Evolutionary conservation across 805 yeast genomes (phyloP).

Genomic region (Lachancea thermotolerans): DNA sequence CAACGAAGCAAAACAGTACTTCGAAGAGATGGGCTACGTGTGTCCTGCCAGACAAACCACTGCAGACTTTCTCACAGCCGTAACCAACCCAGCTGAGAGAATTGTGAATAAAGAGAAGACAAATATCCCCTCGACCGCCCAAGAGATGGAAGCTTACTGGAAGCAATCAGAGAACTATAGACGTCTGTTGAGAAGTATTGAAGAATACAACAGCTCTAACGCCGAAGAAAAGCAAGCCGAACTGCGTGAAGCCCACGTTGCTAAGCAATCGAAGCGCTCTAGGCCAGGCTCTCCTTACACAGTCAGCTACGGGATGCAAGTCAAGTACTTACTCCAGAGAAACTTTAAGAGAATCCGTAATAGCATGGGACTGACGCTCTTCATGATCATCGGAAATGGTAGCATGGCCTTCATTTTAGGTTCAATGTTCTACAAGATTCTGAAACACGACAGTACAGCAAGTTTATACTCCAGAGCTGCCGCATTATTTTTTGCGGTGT

Average conservation of each 20-base stretch:
- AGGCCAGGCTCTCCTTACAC: constrained; percentile 47
- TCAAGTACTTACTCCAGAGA: constrained; percentile 40
- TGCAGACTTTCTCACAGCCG: constrained; percentile 63
- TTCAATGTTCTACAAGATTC: constrained; percentile 51
- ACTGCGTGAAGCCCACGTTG: constrained; percentile 38
- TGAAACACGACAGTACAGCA: constrained; percentile 31
- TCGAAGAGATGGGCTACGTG: constrained; percentile 56
- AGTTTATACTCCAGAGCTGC: constrained; percentile 54
- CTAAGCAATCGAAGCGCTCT: constrained; percentile 44
- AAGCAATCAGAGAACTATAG: constrained; percentile 39
- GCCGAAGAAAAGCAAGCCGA: constrained; percentile 16
- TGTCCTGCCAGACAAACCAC: constrained; percentile 63
- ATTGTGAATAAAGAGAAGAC: constrained; percentile 28
- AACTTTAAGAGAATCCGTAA: constrained; percentile 44
- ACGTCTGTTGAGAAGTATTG: constrained; percentile 40
- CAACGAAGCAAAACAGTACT: constrained; percentile 47
- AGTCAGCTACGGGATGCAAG: constrained; percentile 46
- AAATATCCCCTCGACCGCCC: constrained; percentile 53
- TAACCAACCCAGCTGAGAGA: constrained; percentile 63
- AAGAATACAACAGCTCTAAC: constrained; percentile 31
- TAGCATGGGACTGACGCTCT: constrained; percentile 42
- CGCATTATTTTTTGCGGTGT: constrained; percentile 58
- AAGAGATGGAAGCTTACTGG: constrained; percentile 60
- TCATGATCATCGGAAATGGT: constrained; percentile 39
- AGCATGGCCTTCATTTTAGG: constrained; percentile 49